Evolutionary conservation across 768 basidiomycete genomes (phyloP), one percentile per base, ranked within the genome.

Genomic region (Lactifluus piperatus): DNA sequence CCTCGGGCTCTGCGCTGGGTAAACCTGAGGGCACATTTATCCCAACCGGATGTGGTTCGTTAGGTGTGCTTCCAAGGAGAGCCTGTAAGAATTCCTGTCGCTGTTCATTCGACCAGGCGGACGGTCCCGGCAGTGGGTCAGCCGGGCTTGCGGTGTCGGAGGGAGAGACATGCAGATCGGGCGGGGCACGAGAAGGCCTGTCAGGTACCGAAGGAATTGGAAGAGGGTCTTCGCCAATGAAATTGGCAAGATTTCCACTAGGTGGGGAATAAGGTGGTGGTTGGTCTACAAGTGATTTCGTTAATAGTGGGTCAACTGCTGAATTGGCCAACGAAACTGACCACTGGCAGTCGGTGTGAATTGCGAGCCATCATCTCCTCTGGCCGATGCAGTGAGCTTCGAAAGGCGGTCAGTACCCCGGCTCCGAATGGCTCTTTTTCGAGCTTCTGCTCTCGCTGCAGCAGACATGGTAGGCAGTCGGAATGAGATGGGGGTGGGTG

Each of bases 361-460:
- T 11, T 75, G 75, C 4, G 81, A 74, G 9, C 77, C 81, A 57
- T 89, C 86, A 51, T 87, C 86, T 41, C 82, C 81, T 22, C 89
- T 80, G 36, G 86, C 80, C 3, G 84, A 85, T 3, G 84, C 85
- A 4, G 90, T 89, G 45, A 92, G 79, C 67, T 84, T 90, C 30
- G 86, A 84, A 44, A 92, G 81, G 54, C 89, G 81, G 75, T 90
- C 87, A 29, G 75, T 76, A 14, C 86, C 83, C 54, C 87, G 77
- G 62, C 76, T 77, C 22, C 91, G 79, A 58, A 92, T 91, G 36
- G 89, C 89, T 72, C 80, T 85, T 67, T 83, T 74, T 45, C 89
- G 79, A 10, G 89, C 89, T 71, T 88, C 88, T 70, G 88, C 86
- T 65, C 84, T 82, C 59, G 83, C 80, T 72, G 84, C 73, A 54